These are phyloP conservation scores for Fraxinus velutina DNA, from an alignment of 305 asterid species.

Conservation along the genomic window DNA sequence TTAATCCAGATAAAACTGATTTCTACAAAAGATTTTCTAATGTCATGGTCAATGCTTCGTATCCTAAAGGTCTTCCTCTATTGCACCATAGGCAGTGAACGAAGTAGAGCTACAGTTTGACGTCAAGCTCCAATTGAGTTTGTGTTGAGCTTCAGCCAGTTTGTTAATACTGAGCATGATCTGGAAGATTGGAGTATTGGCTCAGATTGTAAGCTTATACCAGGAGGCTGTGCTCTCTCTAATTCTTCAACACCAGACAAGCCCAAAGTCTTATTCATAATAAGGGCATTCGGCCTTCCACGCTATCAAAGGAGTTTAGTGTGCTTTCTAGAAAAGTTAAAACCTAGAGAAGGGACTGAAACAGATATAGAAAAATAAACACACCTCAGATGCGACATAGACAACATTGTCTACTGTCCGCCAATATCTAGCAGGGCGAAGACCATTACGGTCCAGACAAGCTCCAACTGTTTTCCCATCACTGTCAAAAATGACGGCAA, in stretches of 20 bases:
- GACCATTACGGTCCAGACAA: constrained; percentile 97
- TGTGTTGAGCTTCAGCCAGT: neutral
- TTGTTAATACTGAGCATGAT: neutral
- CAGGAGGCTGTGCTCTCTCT: neutral
- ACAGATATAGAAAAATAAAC: constrained; percentile 26
- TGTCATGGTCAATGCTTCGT: neutral
- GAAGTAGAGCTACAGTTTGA: neutral
- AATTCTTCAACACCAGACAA: neutral
- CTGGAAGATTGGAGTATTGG: neutral
- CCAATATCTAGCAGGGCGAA: constrained; percentile 99
- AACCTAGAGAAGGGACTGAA: neutral
- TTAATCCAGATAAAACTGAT: neutral
- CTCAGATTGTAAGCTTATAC: neutral
- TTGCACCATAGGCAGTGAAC: neutral
- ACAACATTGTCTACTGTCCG: constrained; percentile 89
- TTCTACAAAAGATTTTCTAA: neutral
- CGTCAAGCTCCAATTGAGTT: neutral
- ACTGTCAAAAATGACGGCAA: constrained; percentile 37
- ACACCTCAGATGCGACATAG: constrained; percentile 99
- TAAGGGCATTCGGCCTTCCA: neutral
- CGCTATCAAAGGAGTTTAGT: neutral
- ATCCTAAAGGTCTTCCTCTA: neutral
- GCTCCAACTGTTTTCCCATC: constrained; percentile 99
- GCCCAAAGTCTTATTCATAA: neutral
- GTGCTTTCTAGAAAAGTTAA: neutral